phyloP scores from a whole-genome alignment of 2,329 filamentous ascomycete species.

The Talaromyces sp. region DNA sequence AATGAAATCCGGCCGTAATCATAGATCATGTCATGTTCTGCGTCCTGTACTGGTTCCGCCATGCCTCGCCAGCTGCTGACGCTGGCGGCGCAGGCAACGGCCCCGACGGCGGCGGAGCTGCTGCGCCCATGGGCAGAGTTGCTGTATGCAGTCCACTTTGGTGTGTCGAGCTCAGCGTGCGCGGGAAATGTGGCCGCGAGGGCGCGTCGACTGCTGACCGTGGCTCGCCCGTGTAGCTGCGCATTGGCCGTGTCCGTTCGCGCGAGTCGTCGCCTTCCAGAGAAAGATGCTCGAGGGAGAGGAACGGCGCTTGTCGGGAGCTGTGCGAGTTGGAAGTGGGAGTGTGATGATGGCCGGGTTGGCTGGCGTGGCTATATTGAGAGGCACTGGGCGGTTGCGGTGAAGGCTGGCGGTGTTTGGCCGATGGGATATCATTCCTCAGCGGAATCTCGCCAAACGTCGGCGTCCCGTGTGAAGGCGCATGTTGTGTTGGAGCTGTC shows the following conservation, averaged over 20 bases:
- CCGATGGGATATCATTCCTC: constrained; percentile 28
- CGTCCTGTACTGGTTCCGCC: constrained; percentile 12
- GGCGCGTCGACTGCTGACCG: constrained; percentile 35
- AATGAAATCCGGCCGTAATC: constrained; percentile 4
- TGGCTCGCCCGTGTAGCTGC: constrained; percentile 28
- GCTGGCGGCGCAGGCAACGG: constrained; percentile 56
- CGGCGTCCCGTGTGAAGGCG: constrained; percentile 34
- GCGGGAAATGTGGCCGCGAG: constrained; percentile 34
- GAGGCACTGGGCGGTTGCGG: background rate
- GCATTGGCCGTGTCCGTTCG: constrained; percentile 24
- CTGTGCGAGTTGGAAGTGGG: constrained; percentile 11
- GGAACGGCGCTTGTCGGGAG: constrained; percentile 26
- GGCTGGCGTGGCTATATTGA: background rate
- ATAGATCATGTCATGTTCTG: constrained; percentile 11
- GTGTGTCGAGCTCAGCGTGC: constrained; percentile 35
- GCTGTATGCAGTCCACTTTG: constrained; percentile 46
- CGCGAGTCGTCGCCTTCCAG: constrained; percentile 36
- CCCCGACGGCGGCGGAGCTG: constrained; percentile 54
- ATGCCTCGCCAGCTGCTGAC: constrained; percentile 23
- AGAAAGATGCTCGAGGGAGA: constrained; percentile 42
- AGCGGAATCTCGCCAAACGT: constrained; percentile 71
- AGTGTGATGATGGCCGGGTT: constrained; percentile 13
- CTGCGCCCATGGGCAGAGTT: constrained; percentile 58
- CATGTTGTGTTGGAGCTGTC: constrained; percentile 18
- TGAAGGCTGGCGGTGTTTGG: constrained; percentile 15